These are phyloP conservation scores for Penicillium sp. DNA, from an alignment of 2,329 filamentous ascomycete genomes.

Conservation along the genomic window DNA sequence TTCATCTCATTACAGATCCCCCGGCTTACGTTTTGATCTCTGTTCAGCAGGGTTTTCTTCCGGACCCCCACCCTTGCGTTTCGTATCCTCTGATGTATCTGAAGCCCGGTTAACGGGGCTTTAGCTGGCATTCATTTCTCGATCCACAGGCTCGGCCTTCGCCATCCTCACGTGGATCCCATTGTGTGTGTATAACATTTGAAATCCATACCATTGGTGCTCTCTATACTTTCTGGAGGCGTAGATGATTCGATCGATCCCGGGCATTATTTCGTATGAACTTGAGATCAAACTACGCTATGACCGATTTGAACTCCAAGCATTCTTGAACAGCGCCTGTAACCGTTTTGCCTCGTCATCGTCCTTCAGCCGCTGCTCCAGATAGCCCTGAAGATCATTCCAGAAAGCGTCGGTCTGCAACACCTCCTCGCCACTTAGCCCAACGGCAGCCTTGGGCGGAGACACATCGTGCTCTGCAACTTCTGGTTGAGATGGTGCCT, in stretches of 20 bases:
- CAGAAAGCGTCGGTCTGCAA: slow-evolving; percentile 76
- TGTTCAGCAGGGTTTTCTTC: not conserved
- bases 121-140: not conserved
- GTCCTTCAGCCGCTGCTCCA: slow-evolving; percentile 76
- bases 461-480: slow-evolving; percentile 30
- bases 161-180: not conserved
- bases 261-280: not conserved
- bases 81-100: not conserved
- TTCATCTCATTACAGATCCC: not conserved
- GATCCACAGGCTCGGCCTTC: not conserved
- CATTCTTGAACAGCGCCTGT: slow-evolving; percentile 65
- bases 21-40: not conserved
- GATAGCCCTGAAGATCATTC: slow-evolving; percentile 76
- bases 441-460: slow-evolving; percentile 46
- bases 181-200: slow-evolving; percentile 21
- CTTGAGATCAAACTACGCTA: not conserved
- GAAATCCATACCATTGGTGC: slow-evolving; percentile 12
- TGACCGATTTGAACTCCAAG: slow-evolving; percentile 51
- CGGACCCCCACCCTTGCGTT: slow-evolving; percentile 1
- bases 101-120: not conserved
- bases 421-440: slow-evolving; percentile 57
- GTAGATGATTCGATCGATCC: not conserved
- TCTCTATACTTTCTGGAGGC: not conserved
- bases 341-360: slow-evolving; percentile 63
- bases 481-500: slow-evolving; percentile 33